Base-by-base conservation (phyloP, 306 rosid genomes). In the Alnus rubra region DNA sequence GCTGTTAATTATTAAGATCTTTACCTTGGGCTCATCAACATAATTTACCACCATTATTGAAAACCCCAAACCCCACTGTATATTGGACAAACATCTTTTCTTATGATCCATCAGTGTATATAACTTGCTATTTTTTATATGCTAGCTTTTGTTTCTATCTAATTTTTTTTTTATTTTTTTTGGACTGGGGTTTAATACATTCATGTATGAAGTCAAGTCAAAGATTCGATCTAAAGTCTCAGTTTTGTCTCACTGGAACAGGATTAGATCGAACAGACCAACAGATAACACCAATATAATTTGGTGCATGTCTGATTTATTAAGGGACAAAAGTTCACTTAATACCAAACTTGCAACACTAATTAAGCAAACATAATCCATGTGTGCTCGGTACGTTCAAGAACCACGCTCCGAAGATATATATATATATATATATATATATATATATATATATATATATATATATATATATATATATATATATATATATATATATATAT, bases 201-300 rank as follows among this genome's bases (percentile, higher is more conserved):
- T 1, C 1, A 33, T 33, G 37, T 33, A 33, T 33, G 37, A 33
- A 33, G 37, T 33, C 37, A 33, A 33, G 37, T 33, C 37, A 33
- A 33, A 1, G 37, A 33, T 33, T 33, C 37, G 1, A 33, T 1
- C 1, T 33, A 33, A 33, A 33, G 37, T 33, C 37, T 0, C 2
- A 33, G 2, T n/a, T 56, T 56, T 56, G 63, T 56, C 63, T 56
- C 31, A 56, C 33, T 56, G 33, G 31, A n/a, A n/a, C 31, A 9
- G 63, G 63, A 56, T 56, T 56, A n/a, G 63, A 23, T 23, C 28
- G 28, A 19, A 19, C 33, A 3, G 63, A 2, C 63, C 63, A 56
- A 56, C 63, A 56, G 63, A 56, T 56, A 19, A n/a, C n/a, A 56
- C 63, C 63, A 56, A 19, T n/a, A 19, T 56, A 56, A 56, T 56